Base-by-base conservation (phyloP, 805 yeast species). In the Soucietia sequanensis region DNA sequence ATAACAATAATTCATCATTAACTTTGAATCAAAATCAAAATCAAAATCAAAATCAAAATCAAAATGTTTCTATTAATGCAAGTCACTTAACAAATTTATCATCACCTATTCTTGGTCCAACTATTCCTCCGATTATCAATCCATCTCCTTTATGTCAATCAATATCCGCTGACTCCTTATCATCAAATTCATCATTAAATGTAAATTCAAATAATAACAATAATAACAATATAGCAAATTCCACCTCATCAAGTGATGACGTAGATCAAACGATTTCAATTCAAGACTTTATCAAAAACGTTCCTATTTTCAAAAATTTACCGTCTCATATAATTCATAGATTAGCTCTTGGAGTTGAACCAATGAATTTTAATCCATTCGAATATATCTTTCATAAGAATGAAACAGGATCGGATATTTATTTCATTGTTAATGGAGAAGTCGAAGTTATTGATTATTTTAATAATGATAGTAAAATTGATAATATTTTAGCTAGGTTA, bases 361-460 rank as follows among this genome's bases (percentile, higher is more conserved):
- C 84, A 11, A 48, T 61, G 34, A 57, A 67, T 39, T 72, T 57
- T 44, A 65, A 68, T 15, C 75, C 86, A 1, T 80, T 77, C 60
- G 80, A 81, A 46, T 72, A 69, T 46, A 72, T 84, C 27, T 71
- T 83, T 39, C 66, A 65, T 28, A 78, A 81, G 48, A 81, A 81
- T 25, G 81, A 78, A 32, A 35, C 47, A 1, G 85, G 84, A 4
- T 65, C 78, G 17, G 87, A 82, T 43, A 77, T 84, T 18, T 84
- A 71, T 52, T 81, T 84, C 48, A 71, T 84, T 17, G 74, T 80
- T 6, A 68, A 64, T 44, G 93, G 93, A 7, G 81, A 78, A 46
- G 85, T 82, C 4, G 90, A 84, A 52, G 86, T 82, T 0, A 39
- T 82, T 6, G 77, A 60, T 36, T 33, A 22, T 17, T n/a, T 30